Evolutionary conservation across 192 early-diverging fungal species (phyloP).

Genomic region (Entophlyctis helioformis): DNA sequence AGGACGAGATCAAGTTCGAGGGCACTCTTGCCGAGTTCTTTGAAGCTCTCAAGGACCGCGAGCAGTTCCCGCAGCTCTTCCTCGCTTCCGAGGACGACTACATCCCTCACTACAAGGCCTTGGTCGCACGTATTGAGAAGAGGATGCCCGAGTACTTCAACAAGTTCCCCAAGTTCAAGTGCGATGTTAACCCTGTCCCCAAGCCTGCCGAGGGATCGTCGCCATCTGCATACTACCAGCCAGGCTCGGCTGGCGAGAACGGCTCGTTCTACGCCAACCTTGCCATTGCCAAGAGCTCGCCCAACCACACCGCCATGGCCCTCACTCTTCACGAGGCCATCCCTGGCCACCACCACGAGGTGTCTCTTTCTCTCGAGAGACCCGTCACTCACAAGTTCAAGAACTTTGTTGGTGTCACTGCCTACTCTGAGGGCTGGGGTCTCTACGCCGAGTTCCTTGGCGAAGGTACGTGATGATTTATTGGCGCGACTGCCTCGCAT

Average conservation of each 20-base stretch:
- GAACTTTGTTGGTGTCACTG: slow-evolving; percentile 9
- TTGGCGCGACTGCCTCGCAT: no score
- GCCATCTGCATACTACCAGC: slow-evolving; percentile 12
- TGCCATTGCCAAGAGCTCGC: slow-evolving; percentile 7
- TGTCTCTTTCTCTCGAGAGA: slow-evolving; percentile 18
- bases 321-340: slow-evolving; percentile 20
- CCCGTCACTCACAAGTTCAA: slow-evolving; percentile 9
- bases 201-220: slow-evolving; percentile 3
- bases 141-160: slow-evolving; percentile 20
- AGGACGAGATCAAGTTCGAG: slow-evolving; percentile 10
- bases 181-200: slow-evolving; percentile 9
- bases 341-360: slow-evolving; percentile 28
- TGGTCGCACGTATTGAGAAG: slow-evolving; percentile 3
- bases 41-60: slow-evolving; percentile 13
- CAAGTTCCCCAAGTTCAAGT: slow-evolving; percentile 15
- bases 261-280: slow-evolving; percentile 10
- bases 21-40: slow-evolving; percentile 21
- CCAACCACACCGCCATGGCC: slow-evolving; percentile 6
- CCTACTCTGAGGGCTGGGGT: slow-evolving; percentile 23
- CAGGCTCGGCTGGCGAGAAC: slow-evolving; percentile 7
- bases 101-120: slow-evolving; percentile 10
- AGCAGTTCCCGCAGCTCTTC: slow-evolving; percentile 18
- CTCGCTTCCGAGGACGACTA: slow-evolving; percentile 9
- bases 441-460: slow-evolving; percentile 20
- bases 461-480: no score